Evolutionary conservation across 2,329 filamentous ascomycete species (phyloP).

Genomic region (Coniella lustricola): DNA sequence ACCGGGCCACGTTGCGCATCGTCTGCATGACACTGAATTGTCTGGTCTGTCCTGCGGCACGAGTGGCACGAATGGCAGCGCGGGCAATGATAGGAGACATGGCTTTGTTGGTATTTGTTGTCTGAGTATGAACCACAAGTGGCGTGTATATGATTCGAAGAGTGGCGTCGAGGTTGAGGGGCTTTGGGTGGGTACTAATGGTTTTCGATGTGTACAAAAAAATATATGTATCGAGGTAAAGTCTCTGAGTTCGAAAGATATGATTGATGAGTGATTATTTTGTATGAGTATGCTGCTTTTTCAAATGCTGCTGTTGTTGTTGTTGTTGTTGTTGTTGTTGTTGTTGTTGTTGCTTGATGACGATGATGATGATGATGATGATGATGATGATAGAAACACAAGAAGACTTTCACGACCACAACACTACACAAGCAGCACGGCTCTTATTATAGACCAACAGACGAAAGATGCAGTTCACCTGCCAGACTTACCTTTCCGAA

Average conservation of each 20-base stretch:
- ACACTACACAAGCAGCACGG: conserved; percentile 6
- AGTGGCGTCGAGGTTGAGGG: conserved; percentile 7
- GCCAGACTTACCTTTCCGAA: conserved; percentile 13
- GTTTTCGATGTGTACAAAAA: neutral
- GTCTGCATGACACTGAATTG: conserved; percentile 30
- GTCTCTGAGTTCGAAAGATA: neutral
- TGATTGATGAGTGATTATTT: neutral
- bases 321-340: conserved; percentile 2
- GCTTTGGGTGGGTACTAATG: conserved; percentile 2
- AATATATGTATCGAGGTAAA: no score
- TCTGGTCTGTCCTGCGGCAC: conserved; percentile 18
- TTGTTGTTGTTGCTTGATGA: conserved; percentile 1
- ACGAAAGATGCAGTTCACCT: conserved; percentile 3
- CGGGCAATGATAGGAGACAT: conserved; percentile 30
- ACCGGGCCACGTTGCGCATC: conserved; percentile 29
- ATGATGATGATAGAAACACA: conserved; percentile 10
- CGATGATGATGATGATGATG: conserved; percentile 12
- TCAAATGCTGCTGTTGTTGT: neutral
- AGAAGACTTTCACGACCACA: conserved; percentile 1
- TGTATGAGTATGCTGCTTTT: conserved; percentile 5
- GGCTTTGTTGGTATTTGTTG: conserved; percentile 9
- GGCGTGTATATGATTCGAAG: conserved; percentile 14
- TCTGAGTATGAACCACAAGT: conserved; percentile 8
- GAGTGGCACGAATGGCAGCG: conserved; percentile 26
- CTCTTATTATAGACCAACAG: conserved; percentile 10